phyloP scores from a whole-genome alignment of 768 basidiomycete species.

The Dentipellis sp. region DNA sequence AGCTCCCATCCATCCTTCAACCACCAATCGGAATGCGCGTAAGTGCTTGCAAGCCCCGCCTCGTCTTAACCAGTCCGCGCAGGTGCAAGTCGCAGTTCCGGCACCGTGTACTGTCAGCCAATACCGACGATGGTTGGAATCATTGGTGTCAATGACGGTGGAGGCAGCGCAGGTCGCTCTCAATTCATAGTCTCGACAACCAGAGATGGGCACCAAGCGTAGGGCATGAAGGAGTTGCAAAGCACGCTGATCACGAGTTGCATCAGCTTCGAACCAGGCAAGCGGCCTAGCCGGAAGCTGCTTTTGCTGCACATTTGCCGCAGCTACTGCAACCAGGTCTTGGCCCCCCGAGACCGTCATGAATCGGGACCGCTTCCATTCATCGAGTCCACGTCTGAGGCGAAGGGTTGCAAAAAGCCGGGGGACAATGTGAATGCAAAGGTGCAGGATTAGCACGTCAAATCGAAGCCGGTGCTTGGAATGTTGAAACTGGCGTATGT shows the following conservation, averaged over 20 bases:
- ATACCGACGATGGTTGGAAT: background rate
- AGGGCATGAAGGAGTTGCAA: background rate
- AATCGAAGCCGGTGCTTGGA: conserved; percentile 22
- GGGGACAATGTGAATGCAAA: conserved; percentile 16
- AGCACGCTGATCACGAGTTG: background rate
- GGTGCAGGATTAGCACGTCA: conserved; percentile 18
- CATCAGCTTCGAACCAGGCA: conserved; percentile 4
- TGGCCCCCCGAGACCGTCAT: background rate
- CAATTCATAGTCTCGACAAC: background rate
- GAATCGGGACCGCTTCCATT: background rate
- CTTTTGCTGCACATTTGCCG: background rate
- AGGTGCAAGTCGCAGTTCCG: background rate
- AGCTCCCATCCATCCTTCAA: background rate
- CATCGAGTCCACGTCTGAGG: background rate
- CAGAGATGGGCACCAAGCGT: background rate
- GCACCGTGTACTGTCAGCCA: background rate
- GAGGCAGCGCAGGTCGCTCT: conserved; percentile 8
- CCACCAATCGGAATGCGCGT: background rate
- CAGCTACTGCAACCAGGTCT: too few relatives aligned
- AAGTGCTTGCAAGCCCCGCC: background rate
- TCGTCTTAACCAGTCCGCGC: background rate
- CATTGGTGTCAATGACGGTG: background rate
- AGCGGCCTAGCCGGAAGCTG: background rate
- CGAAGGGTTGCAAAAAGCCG: conserved; percentile 12
- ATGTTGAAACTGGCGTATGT: conserved; percentile 20